Evolutionary conservation across 2,329 filamentous ascomycete genomes (phyloP).

Genomic region (Aspergillus felis): DNA sequence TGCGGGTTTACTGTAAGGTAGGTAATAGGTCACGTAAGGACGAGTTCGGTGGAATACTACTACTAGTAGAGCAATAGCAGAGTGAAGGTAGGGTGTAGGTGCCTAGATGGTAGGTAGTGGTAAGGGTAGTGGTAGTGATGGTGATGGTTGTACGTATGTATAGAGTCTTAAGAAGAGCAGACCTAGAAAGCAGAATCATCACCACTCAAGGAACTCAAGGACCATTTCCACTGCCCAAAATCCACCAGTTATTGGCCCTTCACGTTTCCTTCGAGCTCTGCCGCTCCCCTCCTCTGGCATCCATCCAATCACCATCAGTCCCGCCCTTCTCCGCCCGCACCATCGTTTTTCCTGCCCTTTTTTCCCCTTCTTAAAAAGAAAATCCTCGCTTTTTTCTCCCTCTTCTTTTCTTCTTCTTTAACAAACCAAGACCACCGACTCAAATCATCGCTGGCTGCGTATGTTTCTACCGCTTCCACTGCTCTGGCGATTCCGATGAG

Average conservation of each 20-base stretch:
- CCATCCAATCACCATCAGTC: slow-evolving; percentile 26
- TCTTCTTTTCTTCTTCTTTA: slow-evolving; percentile 36
- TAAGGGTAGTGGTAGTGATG: not conserved
- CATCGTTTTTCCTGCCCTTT: slow-evolving; percentile 29
- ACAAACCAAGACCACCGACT: slow-evolving; percentile 64
- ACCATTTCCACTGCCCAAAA: not conserved
- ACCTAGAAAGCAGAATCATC: not conserved
- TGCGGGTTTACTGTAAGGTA: not conserved
- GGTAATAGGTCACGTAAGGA: not conserved
- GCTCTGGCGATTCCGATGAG: slow-evolving; percentile 68
- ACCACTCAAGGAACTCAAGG: not conserved
- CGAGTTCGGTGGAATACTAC: slow-evolving; percentile 5
- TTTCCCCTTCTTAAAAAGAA: slow-evolving; percentile 13
- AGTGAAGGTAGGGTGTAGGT: not conserved
- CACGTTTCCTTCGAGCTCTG: slow-evolving; percentile 6
- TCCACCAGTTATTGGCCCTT: not conserved
- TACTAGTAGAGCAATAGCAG: slow-evolving; percentile 26
- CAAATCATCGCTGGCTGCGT: slow-evolving; percentile 68
- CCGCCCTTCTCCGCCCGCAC: slow-evolving; percentile 24
- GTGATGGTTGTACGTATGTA: not conserved
- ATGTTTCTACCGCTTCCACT: slow-evolving; percentile 43
- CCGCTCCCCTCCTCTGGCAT: not conserved
- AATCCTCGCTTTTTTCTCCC: slow-evolving; percentile 12
- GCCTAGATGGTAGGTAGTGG: not conserved
- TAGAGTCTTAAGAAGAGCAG: not conserved